Percentiles rank a stretch among this genome's conserved stretches.
Evolutionary conservation across 805 yeast genomes (phyloP).

Genomic region (Candida multigemmis): DNA sequence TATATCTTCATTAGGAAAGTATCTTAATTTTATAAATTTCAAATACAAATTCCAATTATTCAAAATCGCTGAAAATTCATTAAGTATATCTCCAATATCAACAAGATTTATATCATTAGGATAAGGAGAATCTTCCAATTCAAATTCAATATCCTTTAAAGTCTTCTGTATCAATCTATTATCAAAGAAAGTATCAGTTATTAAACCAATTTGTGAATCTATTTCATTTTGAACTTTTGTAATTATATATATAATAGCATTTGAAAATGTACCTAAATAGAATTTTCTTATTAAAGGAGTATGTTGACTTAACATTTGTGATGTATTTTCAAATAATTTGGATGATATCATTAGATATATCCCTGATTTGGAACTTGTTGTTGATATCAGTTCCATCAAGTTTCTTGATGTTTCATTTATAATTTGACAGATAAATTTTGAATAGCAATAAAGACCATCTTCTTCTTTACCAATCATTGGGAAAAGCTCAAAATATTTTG

Average conservation of each 20-base stretch:
- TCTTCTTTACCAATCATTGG: constrained; percentile 73
- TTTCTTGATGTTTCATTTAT: constrained; percentile 71
- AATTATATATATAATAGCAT: constrained; percentile 58
- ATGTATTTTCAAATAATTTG: constrained; percentile 74
- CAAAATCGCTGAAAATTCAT: constrained; percentile 67
- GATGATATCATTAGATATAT: constrained; percentile 51
- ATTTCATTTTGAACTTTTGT: constrained; percentile 75
- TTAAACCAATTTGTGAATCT: constrained; percentile 86
- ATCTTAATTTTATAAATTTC: constrained; percentile 60
- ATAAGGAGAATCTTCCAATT: constrained; percentile 4
- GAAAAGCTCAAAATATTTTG: constrained; percentile 75
- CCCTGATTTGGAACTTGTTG: constrained; percentile 28
- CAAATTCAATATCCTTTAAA: constrained; percentile 41
- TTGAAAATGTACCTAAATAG: constrained; percentile 45
- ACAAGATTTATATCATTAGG: constrained; percentile 34
- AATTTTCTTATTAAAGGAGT: constrained; percentile 65
- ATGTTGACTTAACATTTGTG: constrained; percentile 80
- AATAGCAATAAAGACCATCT: constrained; percentile 71
- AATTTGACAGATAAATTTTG: constrained; percentile 78
- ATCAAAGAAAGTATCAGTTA: constrained; percentile 80
- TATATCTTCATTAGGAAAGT: constrained; percentile 27
- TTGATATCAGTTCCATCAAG: constrained; percentile 38
- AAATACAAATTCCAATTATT: constrained; percentile 82
- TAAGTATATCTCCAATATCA: constrained; percentile 55
- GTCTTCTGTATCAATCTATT: constrained; percentile 49